Percentiles rank a stretch among this genome's conserved stretches.
Evolutionary conservation across 805 yeast genomes (phyloP).

Genomic region (Kazachstania taianensis): DNA sequence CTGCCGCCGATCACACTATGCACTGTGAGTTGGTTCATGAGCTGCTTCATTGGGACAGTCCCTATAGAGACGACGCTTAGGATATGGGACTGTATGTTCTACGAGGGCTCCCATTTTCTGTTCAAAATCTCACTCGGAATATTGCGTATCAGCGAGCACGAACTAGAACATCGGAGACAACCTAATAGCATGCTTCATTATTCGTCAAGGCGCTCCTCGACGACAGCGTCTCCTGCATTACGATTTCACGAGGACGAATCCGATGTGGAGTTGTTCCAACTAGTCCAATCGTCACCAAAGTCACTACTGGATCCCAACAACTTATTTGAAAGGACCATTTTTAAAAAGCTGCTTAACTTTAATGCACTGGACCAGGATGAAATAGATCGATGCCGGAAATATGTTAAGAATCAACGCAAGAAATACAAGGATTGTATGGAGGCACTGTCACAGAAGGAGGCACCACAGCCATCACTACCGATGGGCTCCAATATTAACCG

Average conservation of each 20-base stretch:
- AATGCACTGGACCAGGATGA: constrained; percentile 77
- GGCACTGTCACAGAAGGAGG: neutral
- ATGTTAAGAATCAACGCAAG: constrained; percentile 56
- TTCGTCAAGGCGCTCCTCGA: neutral
- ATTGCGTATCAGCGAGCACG: constrained; percentile 64
- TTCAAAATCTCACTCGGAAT: constrained; percentile 77
- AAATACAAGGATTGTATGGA: constrained; percentile 21
- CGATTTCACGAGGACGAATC: constrained; percentile 24
- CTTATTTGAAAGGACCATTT: constrained; percentile 58
- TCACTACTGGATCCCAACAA: constrained; percentile 55
- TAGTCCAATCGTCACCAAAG: constrained; percentile 76
- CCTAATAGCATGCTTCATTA: no score
- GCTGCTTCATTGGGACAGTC: constrained; percentile 80
- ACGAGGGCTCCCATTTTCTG: constrained; percentile 80
- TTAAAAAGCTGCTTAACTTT: constrained; percentile 59
- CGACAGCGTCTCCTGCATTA: no score
- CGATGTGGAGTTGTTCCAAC: constrained; percentile 67
- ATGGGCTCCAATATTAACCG: no score
- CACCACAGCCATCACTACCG: neutral
- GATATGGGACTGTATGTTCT: constrained; percentile 91
- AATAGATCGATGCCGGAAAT: constrained; percentile 64
- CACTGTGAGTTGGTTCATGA: constrained; percentile 98
- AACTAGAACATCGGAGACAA: constrained; percentile 30
- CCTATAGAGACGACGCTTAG: constrained; percentile 84
- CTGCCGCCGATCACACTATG: constrained; percentile 87